Evolutionary conservation across 345 rosid genomes (phyloP).

Genomic region (Draba incana): DNA sequence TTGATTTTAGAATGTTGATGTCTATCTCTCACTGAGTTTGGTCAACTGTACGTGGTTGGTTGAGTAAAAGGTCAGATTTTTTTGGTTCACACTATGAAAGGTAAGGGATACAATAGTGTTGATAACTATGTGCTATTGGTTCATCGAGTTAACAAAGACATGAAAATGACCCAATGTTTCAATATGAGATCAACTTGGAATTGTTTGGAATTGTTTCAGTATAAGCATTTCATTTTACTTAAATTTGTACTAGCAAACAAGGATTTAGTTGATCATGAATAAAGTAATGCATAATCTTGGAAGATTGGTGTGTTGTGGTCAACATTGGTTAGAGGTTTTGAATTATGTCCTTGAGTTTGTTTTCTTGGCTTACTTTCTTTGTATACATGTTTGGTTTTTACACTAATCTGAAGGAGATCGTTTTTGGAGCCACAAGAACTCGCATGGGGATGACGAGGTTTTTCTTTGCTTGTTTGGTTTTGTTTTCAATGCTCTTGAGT

Average conservation of each 20-base stretch:
- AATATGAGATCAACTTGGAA: constrained; percentile 7
- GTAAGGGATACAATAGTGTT: neutral
- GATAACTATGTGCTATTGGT: neutral
- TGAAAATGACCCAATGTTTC: constrained; percentile 29
- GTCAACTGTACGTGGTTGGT: neutral
- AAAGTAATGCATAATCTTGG: constrained; percentile 30
- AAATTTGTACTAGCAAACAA: constrained; percentile 2
- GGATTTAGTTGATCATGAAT: constrained; percentile 19
- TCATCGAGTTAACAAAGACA: neutral
- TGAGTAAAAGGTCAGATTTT: neutral
- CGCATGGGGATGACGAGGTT: neutral
- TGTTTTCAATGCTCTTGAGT: neutral
- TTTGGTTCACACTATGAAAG: constrained; percentile 10
- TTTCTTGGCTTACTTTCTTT: constrained; percentile 15
- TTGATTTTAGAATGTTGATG: too few relatives aligned
- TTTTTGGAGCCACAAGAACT: neutral
- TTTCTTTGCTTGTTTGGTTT: neutral
- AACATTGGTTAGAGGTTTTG: neutral
- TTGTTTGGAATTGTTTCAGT: too few relatives aligned
- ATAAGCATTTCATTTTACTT: too few relatives aligned
- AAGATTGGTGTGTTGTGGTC: constrained; percentile 6
- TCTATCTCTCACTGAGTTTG: too few relatives aligned
- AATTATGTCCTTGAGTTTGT: neutral
- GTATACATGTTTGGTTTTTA: neutral
- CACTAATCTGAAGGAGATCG: constrained; percentile 1